phyloP scores from a whole-genome alignment of 495 filamentous ascomycete species.

The Xylaria venustula region DNA sequence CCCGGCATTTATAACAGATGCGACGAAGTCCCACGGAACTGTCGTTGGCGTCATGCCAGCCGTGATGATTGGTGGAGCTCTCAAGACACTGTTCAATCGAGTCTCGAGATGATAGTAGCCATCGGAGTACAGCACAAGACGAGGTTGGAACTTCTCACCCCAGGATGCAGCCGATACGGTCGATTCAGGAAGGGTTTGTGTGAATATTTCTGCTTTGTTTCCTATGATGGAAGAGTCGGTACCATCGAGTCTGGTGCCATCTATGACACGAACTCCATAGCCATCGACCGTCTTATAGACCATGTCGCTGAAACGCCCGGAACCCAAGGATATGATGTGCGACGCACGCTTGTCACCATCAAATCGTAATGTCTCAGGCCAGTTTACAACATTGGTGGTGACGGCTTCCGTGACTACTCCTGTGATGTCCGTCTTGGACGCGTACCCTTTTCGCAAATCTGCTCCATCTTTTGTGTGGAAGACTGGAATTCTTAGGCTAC shows the following conservation, averaged over 20 bases:
- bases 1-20: slow-evolving; percentile 88
- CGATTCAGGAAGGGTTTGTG: slow-evolving; percentile 72
- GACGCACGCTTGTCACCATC: slow-evolving; percentile 72
- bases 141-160: slow-evolving; percentile 79
- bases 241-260: slow-evolving; percentile 74
- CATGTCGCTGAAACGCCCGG: slow-evolving; percentile 77
- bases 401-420: slow-evolving; percentile 67
- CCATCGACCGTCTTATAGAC: slow-evolving; percentile 86
- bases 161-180: slow-evolving; percentile 80
- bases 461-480: slow-evolving; percentile 71
- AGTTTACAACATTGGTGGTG: slow-evolving; percentile 72
- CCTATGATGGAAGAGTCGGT: slow-evolving; percentile 69
- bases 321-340: slow-evolving; percentile 81
- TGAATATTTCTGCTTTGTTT: slow-evolving; percentile 84
- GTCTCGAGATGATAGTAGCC: slow-evolving; percentile 81
- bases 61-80: slow-evolving; percentile 84
- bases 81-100: slow-evolving; percentile 77
- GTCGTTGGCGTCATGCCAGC: slow-evolving; percentile 94
- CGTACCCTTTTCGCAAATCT: slow-evolving; percentile 53
- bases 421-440: slow-evolving; percentile 59
- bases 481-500: slow-evolving; percentile 65
- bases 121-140: slow-evolving; percentile 66
- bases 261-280: slow-evolving; percentile 76
- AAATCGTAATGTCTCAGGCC: slow-evolving; percentile 77
- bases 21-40: slow-evolving; percentile 93